Percentiles rank a stretch among this genome's conserved stretches.
Conservation (phyloP, 2,329 filamentous ascomycete species). For the Amauroascus verrucosus region DNA sequence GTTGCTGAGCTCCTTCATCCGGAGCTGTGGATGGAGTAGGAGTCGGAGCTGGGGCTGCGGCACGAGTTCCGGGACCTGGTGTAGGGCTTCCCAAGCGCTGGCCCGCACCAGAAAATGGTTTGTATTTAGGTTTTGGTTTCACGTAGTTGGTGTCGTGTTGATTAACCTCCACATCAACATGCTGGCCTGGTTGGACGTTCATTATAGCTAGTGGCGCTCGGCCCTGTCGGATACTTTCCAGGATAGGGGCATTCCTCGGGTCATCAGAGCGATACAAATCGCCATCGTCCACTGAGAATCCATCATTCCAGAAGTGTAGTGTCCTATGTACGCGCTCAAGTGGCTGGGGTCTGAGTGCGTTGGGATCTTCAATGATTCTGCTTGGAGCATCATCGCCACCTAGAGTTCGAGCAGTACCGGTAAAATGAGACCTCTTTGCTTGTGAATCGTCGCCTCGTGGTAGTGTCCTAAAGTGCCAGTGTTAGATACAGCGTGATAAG, state of each 20-base stretch:
- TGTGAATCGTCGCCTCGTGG: slow-evolving; percentile 37
- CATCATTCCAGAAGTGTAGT: slow-evolving; percentile 56
- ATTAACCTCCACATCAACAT: slow-evolving; percentile 55
- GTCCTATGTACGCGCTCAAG: slow-evolving; percentile 47
- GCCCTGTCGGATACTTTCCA: slow-evolving; percentile 54
- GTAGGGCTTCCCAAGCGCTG: slow-evolving; percentile 55
- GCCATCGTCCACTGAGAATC: slow-evolving; percentile 57
- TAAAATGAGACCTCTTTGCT: slow-evolving; percentile 41
- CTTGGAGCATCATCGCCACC: slow-evolving; percentile 55
- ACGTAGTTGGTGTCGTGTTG: slow-evolving; percentile 55
- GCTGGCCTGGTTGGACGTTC: slow-evolving; percentile 52
- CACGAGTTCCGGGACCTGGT: slow-evolving; percentile 39
- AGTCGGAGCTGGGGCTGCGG: slow-evolving; percentile 27
- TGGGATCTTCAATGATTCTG: slow-evolving; percentile 45
- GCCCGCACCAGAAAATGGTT: slow-evolving; percentile 51
- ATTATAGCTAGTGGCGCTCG: slow-evolving; percentile 53
- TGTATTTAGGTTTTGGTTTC: slow-evolving; percentile 53
- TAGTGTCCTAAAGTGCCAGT: slow-evolving; percentile 6
- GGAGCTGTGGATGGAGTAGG: slow-evolving; percentile 20
- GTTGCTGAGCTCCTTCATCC: slow-evolving; percentile 26
- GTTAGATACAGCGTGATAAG: slow-evolving; percentile 11
- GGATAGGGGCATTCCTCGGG: slow-evolving; percentile 50
- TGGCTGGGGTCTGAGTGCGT: slow-evolving; percentile 31
- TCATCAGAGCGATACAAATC: slow-evolving; percentile 54
- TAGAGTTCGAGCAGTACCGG: slow-evolving; percentile 52